A percentile compares a stretch with the other conserved stretches of the same genome.
Conservation (phyloP, 2,329 filamentous ascomycete genomes). For the Coniochaeta prunicola region DNA sequence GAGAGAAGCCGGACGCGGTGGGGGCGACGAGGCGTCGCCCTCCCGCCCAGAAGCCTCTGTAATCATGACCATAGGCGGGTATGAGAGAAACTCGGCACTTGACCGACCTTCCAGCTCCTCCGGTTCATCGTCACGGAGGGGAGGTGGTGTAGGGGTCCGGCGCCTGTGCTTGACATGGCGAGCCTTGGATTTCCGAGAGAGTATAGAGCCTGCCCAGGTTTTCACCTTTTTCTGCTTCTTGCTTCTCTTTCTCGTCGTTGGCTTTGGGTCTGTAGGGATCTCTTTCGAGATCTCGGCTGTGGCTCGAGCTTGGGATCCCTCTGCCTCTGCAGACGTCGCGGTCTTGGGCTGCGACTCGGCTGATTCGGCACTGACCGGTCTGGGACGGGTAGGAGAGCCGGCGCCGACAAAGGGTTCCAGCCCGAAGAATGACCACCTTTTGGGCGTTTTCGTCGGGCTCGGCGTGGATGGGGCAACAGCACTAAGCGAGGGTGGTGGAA, state of each 20-base stretch:
- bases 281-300: not conserved
- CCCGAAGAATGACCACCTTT: slow-evolving; percentile 56
- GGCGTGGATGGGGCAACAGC: slow-evolving; percentile 28
- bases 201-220: slow-evolving; percentile 60
- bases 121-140: slow-evolving; percentile 20
- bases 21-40: slow-evolving; percentile 26
- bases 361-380: slow-evolving; percentile 40
- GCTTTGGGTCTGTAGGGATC: slow-evolving; percentile 12
- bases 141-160: slow-evolving; percentile 40
- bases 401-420: slow-evolving; percentile 46
- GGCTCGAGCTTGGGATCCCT: not conserved
- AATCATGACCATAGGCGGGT: slow-evolving; percentile 31
- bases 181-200: slow-evolving; percentile 54
- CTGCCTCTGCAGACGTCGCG: not conserved
- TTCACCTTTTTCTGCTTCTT: slow-evolving; percentile 65
- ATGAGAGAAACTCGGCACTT: slow-evolving; percentile 12
- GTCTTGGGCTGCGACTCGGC: slow-evolving; percentile 27
- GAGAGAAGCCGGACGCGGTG: slow-evolving; percentile 24
- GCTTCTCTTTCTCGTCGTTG: slow-evolving; percentile 19
- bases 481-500: slow-evolving; percentile 25
- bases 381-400: slow-evolving; percentile 37
- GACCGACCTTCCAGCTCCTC: slow-evolving; percentile 18
- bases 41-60: slow-evolving; percentile 29
- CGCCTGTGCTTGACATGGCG: slow-evolving; percentile 34
- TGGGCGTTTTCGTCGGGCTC: slow-evolving; percentile 44